These are phyloP conservation scores for Phyllostachys edulis DNA, from an alignment of 176 grass and related monocot genomes.

Conservation along the genomic window DNA sequence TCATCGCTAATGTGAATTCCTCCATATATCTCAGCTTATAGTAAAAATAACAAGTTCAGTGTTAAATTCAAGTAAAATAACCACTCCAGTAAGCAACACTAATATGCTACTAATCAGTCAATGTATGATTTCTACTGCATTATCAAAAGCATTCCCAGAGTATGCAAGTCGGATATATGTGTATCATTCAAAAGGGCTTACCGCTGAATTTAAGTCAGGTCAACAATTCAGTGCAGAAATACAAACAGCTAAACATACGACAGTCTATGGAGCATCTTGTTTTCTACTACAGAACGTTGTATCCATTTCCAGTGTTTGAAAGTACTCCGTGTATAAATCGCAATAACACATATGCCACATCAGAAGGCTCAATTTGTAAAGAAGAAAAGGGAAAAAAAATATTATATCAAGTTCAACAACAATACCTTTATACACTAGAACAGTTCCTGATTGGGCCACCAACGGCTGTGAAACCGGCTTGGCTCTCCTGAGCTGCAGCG, in stretches of 20 bases:
- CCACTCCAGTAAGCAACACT: background rate
- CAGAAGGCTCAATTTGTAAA: background rate
- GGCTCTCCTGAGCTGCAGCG: constrained; percentile 75
- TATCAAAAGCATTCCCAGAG: background rate
- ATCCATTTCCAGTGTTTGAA: background rate
- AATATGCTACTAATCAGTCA: background rate
- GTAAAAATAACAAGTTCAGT: background rate
- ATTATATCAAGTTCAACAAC: background rate
- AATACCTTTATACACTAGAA: constrained; percentile 92
- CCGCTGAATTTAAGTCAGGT: background rate
- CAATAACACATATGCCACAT: background rate
- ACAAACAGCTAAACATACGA: background rate
- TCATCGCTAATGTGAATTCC: constrained; percentile 61
- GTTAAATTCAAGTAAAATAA: background rate
- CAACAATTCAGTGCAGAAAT: constrained; percentile 2
- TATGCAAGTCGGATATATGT: background rate
- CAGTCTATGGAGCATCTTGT: background rate
- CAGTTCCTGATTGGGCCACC: constrained; percentile 49
- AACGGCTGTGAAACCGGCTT: constrained; percentile 59
- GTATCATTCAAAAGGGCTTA: background rate
- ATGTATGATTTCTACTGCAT: background rate
- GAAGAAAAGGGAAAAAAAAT: background rate
- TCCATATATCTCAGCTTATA: constrained; percentile 82
- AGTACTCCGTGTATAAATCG: background rate
- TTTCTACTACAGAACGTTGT: background rate